Evolutionary conservation across 1,284 basidiomycete species (phyloP).

Genomic region (Tylopilus sp.): DNA sequence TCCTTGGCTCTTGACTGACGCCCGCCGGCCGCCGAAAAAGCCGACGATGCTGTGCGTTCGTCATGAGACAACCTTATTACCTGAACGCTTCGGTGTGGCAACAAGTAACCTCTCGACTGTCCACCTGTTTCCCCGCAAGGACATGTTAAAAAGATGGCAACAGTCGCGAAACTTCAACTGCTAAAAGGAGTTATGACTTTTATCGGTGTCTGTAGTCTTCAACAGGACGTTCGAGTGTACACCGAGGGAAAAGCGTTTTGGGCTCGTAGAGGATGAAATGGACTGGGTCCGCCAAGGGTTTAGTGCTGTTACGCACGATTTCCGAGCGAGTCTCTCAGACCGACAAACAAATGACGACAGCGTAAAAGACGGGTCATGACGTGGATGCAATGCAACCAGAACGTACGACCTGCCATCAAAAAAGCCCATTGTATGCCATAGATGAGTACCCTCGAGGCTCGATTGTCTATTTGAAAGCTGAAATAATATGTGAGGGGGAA

Average conservation of each 20-base stretch:
- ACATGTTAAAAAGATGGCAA: too few species aligned
- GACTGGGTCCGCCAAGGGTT: too few species aligned
- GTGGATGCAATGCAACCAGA: constrained; percentile 1
- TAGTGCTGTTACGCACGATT: too few species aligned
- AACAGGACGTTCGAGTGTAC: too few species aligned
- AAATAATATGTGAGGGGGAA: constrained; percentile 31
- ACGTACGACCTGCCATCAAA: not conserved
- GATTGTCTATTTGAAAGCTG: constrained; percentile 5
- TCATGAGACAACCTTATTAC: not conserved
- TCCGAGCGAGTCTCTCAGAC: too few species aligned
- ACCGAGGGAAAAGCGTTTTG: too few species aligned
- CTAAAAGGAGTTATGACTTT: not conserved
- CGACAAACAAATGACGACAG: not conserved
- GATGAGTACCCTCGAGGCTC: not conserved
- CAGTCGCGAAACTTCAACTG: not conserved
- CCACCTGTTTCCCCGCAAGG: not conserved
- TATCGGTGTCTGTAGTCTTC: not conserved
- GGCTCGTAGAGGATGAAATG: too few species aligned
- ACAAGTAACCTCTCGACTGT: not conserved
- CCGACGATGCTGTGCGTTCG: not conserved
- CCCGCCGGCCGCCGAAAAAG: not conserved
- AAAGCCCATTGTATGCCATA: not conserved
- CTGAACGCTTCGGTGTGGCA: too few species aligned
- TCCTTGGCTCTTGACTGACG: too few species aligned
- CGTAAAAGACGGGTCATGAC: constrained; percentile 3